These are phyloP conservation scores for Ruellia speciosa DNA, from an alignment of 305 asterid genomes.

Conservation along the genomic window DNA sequence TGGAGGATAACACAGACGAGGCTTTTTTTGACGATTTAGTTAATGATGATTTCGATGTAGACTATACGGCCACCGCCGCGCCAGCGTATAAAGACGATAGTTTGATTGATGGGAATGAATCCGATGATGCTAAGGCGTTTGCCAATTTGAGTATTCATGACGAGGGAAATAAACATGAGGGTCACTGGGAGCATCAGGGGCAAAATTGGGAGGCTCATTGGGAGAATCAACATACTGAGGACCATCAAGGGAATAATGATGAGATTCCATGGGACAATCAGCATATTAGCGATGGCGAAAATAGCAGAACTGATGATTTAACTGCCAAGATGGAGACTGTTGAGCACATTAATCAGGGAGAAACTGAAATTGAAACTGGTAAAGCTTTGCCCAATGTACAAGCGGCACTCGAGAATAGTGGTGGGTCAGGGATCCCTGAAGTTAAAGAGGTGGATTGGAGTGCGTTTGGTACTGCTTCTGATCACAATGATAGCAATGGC, in stretches of 20 bases:
- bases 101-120: slow-evolving; percentile 38
- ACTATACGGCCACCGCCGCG: slow-evolving; percentile 33
- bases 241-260: slow-evolving; percentile 14
- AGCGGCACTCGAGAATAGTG: slow-evolving; percentile 21
- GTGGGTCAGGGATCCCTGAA: slow-evolving; percentile 35
- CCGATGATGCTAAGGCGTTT: slow-evolving; percentile 62
- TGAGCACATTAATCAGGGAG: slow-evolving; percentile 21
- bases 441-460: slow-evolving; percentile 52
- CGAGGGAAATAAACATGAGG: background rate
- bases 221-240: background rate
- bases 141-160: slow-evolving; percentile 50
- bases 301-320: slow-evolving; percentile 16
- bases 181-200: background rate
- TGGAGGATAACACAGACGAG: slow-evolving; percentile 97
- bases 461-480: slow-evolving; percentile 37
- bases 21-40: slow-evolving; percentile 82
- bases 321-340: slow-evolving; percentile 19
- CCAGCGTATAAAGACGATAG: slow-evolving; percentile 26
- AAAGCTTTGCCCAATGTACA: slow-evolving; percentile 23
- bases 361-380: slow-evolving; percentile 24
- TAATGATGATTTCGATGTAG: slow-evolving; percentile 61
- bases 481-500: slow-evolving; percentile 40
- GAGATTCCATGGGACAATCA: slow-evolving; percentile 26
- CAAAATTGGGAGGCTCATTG: background rate
- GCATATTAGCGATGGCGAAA: slow-evolving; percentile 19